A percentile compares a stretch with the other conserved stretches of the same genome.
These are phyloP conservation scores for Teratosphaeria viscida DNA, from an alignment of 2,329 filamentous ascomycete species.

Conservation along the genomic window DNA sequence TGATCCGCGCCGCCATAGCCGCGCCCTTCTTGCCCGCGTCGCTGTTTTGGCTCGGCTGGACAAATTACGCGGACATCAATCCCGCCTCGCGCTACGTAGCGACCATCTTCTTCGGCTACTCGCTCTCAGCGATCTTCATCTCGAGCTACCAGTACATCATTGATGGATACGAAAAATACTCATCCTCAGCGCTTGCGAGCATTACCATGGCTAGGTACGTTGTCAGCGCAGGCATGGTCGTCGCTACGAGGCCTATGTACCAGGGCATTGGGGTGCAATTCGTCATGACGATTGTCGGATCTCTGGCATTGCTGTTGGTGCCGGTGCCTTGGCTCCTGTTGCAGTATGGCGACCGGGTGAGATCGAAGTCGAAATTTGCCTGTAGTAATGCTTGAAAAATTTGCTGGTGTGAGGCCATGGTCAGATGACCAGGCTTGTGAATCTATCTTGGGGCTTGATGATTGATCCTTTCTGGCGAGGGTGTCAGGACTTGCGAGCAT, in stretches of 20 bases:
- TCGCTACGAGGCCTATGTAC: not conserved
- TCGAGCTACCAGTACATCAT: not conserved
- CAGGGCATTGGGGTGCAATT: not conserved
- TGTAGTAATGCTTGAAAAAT: not conserved
- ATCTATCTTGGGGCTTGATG: too few relatives aligned
- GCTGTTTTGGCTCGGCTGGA: slow-evolving; percentile 1
- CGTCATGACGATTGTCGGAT: not conserved
- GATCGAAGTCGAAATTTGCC: not conserved
- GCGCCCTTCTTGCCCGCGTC: not conserved
- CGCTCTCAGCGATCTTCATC: not conserved
- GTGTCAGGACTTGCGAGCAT: not conserved
- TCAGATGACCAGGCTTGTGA: too few relatives aligned
- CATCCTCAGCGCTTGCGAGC: not conserved
- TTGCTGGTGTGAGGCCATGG: too few relatives aligned
- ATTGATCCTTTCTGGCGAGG: too few relatives aligned
- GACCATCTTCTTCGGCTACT: not conserved
- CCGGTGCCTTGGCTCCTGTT: not conserved
- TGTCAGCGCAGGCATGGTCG: not conserved
- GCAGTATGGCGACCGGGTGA: not conserved
- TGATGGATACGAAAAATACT: not conserved
- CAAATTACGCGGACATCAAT: not conserved
- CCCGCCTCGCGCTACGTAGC: not conserved
- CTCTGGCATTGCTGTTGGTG: not conserved
- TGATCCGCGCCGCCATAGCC: not conserved
- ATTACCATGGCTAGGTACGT: not conserved